A percentile compares a stretch with the other conserved stretches of the same genome.
These are phyloP conservation scores for Sporothrix luriei DNA, from an alignment of 2,329 filamentous ascomycete genomes.

Conservation along the genomic window DNA sequence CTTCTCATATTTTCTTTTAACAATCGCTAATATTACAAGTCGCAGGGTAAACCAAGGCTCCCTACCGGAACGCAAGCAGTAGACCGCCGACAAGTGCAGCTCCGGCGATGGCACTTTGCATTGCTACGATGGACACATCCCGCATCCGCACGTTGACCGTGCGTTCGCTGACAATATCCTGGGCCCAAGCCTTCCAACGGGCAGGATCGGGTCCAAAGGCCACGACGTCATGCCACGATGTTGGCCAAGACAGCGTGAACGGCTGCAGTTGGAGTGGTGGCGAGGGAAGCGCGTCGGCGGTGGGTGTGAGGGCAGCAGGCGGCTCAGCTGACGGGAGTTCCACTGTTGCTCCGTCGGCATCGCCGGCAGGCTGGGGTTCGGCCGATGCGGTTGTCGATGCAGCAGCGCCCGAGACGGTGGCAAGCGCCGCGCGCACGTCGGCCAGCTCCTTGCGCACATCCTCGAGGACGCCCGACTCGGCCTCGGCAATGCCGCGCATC, in stretches of 20 bases:
- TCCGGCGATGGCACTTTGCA: constrained; percentile 69
- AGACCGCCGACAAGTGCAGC: constrained; percentile 44
- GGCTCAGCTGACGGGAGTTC: not conserved
- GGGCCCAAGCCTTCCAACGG: constrained; percentile 53
- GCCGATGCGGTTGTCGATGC: not conserved
- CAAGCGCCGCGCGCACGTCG: constrained; percentile 41
- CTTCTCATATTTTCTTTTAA: not conserved
- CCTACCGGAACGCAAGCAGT: constrained; percentile 24
- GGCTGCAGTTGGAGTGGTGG: not conserved
- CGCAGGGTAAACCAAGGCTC: not conserved
- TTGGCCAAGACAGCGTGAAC: constrained; percentile 22
- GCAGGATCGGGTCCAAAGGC: constrained; percentile 46
- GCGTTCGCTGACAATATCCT: constrained; percentile 68
- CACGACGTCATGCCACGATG: constrained; percentile 48
- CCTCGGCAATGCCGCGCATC: constrained; percentile 79
- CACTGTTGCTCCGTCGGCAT: not conserved
- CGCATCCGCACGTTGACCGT: constrained; percentile 65
- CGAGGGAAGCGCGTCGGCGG: not conserved
- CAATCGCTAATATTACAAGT: constrained; percentile 9
- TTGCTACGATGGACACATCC: constrained; percentile 68
- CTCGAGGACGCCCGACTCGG: constrained; percentile 64
- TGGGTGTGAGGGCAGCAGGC: not conserved
- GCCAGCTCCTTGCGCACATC: constrained; percentile 52
- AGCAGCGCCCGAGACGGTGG: constrained; percentile 32
- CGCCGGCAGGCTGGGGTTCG: not conserved